These are phyloP conservation scores for Flaveria brownii DNA, from an alignment of 129 eudicot genomes.

Conservation along the genomic window DNA sequence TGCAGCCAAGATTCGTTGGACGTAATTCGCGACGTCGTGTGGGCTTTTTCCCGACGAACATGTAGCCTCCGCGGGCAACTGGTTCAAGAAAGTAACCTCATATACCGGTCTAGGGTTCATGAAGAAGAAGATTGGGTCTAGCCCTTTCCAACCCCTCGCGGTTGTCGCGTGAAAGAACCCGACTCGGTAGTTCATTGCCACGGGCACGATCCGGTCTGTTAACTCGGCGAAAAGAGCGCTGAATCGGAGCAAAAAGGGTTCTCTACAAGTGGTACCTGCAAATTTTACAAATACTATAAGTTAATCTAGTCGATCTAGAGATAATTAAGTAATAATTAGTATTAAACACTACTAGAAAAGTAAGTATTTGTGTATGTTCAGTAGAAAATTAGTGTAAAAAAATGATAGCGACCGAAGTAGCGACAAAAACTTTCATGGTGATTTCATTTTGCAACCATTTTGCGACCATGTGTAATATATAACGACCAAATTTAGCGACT, in stretches of 20 bases:
- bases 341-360: no score
- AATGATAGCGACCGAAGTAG: no score
- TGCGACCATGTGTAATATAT: no score
- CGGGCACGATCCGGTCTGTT: conserved; percentile 41
- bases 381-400: no score
- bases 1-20: conserved; percentile 78
- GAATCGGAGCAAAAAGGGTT: conserved; percentile 39
- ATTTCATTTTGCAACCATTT: no score
- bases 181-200: conserved; percentile 41
- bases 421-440: no score
- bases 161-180: conserved; percentile 61
- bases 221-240: conserved; percentile 42
- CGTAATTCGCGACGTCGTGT: conserved; percentile 87
- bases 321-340: no score
- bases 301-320: no score
- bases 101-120: conserved; percentile 44
- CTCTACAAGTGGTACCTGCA: conserved; percentile 35
- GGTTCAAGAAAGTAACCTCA: conserved; percentile 41
- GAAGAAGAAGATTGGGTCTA: conserved; percentile 81
- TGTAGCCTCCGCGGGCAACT: conserved; percentile 74
- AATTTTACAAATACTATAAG: background rate
- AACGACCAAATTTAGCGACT: no score
- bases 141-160: conserved; percentile 83
- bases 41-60: conserved; percentile 91
- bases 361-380: no score